Percentiles rank a stretch among this genome's conserved stretches.
phyloP scores from a whole-genome alignment of 331 rosid genomes.

The Malus hybrid region DNA sequence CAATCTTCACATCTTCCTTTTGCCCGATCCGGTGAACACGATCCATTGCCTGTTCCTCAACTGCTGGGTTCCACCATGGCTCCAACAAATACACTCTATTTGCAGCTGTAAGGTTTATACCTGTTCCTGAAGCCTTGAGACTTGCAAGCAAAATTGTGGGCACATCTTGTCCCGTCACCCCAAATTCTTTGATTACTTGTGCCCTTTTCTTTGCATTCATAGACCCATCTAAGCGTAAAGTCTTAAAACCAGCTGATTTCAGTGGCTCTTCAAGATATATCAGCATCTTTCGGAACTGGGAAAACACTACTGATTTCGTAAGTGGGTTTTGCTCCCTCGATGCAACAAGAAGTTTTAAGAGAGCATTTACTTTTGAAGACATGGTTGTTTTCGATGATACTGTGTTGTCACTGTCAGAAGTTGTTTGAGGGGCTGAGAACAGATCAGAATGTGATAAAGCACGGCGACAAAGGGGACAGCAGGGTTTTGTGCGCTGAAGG shows the following conservation, averaged over 20 bases:
- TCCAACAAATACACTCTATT: slow-evolving; percentile 70
- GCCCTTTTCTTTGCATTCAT: slow-evolving; percentile 65
- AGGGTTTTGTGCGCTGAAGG: slow-evolving; percentile 29
- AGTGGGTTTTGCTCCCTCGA: slow-evolving; percentile 43
- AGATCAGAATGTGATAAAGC: slow-evolving; percentile 48
- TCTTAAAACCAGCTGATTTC: slow-evolving; percentile 65
- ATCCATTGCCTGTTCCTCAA: slow-evolving; percentile 90
- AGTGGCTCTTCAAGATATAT: slow-evolving; percentile 48
- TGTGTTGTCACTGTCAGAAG: slow-evolving; percentile 26
- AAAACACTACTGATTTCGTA: slow-evolving; percentile 70
- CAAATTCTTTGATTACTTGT: slow-evolving; percentile 52
- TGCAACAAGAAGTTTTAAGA: slow-evolving; percentile 52
- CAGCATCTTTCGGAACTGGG: slow-evolving; percentile 72
- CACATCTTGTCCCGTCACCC: slow-evolving; percentile 12
- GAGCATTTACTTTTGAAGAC: slow-evolving; percentile 55
- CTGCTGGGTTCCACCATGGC: slow-evolving; percentile 94
- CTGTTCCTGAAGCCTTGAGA: slow-evolving; percentile 71
- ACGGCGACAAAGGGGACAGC: slow-evolving; percentile 76
- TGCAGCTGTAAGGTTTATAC: slow-evolving; percentile 77
- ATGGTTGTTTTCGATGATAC: slow-evolving; percentile 5
- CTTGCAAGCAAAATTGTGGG: slow-evolving; percentile 75
- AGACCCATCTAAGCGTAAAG: slow-evolving; percentile 58
- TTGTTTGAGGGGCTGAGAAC: slow-evolving; percentile 58
- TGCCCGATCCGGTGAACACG: slow-evolving; percentile 85
- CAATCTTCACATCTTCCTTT: slow-evolving; percentile 59